A percentile compares a stretch with the other conserved stretches of the same genome.
Evolutionary conservation across 352 stramenopile genomes (phyloP).

Genomic region (Phytopythium chamaehyphon): DNA sequence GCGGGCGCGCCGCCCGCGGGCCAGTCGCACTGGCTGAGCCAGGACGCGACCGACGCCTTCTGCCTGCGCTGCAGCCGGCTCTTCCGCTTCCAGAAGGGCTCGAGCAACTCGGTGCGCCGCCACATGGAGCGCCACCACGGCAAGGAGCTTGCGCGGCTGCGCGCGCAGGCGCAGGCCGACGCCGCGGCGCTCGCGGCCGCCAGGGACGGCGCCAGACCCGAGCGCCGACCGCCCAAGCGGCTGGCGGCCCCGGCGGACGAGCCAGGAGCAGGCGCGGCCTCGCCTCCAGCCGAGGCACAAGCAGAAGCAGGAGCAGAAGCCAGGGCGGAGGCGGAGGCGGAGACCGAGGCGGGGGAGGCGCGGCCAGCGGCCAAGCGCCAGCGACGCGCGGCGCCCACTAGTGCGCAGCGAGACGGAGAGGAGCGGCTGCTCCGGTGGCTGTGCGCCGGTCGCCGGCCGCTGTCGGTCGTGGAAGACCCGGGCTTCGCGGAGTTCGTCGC

Average conservation of each 20-base stretch:
- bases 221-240: neutral
- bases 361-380: neutral
- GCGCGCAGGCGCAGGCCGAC: constrained; percentile 16
- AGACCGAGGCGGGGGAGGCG: neutral
- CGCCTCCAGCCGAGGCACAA: too few relatives aligned
- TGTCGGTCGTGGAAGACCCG: constrained; percentile 26
- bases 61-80: constrained; percentile 41
- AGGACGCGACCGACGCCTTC: constrained; percentile 47
- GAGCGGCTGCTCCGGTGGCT: constrained; percentile 41
- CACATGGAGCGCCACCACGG: constrained; percentile 58
- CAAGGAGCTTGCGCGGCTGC: constrained; percentile 32
- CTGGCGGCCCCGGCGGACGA: neutral
- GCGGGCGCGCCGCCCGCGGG: constrained; percentile 16
- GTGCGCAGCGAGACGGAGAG: constrained; percentile 22
- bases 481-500: constrained; percentile 27
- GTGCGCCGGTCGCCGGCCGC: constrained; percentile 24
- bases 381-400: neutral
- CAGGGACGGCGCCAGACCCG: neutral
- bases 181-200: neutral
- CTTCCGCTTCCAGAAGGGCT: constrained; percentile 53
- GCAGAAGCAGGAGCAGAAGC: too few relatives aligned
- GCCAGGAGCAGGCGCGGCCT: too few relatives aligned
- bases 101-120: constrained; percentile 50
- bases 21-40: constrained; percentile 51
- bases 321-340: too few relatives aligned